Base-by-base conservation (phyloP, 495 filamentous ascomycete species). In the Daldinia grandis region DNA sequence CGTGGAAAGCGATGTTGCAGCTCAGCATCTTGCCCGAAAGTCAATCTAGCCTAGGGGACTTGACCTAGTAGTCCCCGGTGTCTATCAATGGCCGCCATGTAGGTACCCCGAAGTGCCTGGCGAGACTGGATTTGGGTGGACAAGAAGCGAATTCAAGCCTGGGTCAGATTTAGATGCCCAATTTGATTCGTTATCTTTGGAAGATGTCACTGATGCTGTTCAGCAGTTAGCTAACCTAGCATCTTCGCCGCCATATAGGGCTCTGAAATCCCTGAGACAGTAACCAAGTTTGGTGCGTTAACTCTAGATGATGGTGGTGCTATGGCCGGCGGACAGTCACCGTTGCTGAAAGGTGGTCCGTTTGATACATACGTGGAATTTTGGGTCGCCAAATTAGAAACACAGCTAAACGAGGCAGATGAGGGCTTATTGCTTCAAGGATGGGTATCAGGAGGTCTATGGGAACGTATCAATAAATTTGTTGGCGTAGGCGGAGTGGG, bases 31-130 rank as follows among this genome's bases (percentile, higher is more conserved):
- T 17, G 60, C 60, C 21, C 33, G 35, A 15, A 3, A 15, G 35
- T 12, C 35, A 37, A 37, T 37, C 4, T 12, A 33, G 14, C 42
- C 60, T 14, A 47, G 19, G 4, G 60, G 35, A 21, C 24, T 63
- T 28, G 31, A 49, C 17, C 25, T 35, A 7, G 60, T 42, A 5
- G 60, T 55, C 14, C 35, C 60, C n/a, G 60, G 49, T 7, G 49
- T 63, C n/a, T 63, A 63, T 30, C 35, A 49, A 27, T 63, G 60
- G 60, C 33, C 60, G 12, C 49, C 60, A 6, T 63, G 49, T 28
- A 54, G 49, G 14, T 55, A 63, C 9, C 49, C 60, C 1, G 35
- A 63, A 40, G 35, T 63, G 10, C 49, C 47, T 12, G 35, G n/a
- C 6, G 60, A 63, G 49, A 17, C 33, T 19, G 47, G 60, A 12